A percentile compares a stretch with the other conserved stretches of the same genome.
Conservation (phyloP, 352 stramenopile species). For the Labyrinthula sp. region DNA sequence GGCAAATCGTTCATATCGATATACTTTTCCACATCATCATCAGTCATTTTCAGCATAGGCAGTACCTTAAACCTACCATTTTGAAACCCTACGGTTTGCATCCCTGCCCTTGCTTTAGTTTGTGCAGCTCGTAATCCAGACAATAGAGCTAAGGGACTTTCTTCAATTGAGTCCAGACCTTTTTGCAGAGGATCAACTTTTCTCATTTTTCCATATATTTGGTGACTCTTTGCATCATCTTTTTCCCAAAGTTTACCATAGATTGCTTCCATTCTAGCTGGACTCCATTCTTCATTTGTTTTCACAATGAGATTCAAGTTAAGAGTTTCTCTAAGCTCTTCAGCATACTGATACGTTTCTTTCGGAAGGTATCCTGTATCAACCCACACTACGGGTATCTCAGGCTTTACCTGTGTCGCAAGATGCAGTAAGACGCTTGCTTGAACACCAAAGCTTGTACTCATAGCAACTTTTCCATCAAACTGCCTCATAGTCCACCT, state of each 20-base stretch:
- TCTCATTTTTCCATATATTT: slow-evolving; percentile 50
- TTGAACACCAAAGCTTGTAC: slow-evolving; percentile 59
- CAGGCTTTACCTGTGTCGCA: slow-evolving; percentile 37
- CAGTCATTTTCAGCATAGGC: slow-evolving; percentile 54
- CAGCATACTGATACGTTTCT: slow-evolving; percentile 56
- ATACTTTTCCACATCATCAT: slow-evolving; percentile 49
- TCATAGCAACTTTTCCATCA: slow-evolving; percentile 43
- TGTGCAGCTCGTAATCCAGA: slow-evolving; percentile 53
- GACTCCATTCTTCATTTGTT: slow-evolving; percentile 37
- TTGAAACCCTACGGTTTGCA: slow-evolving; percentile 50
- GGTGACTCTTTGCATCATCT: slow-evolving; percentile 46
- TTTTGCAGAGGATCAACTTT: slow-evolving; percentile 62
- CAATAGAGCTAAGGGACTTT: slow-evolving; percentile 41
- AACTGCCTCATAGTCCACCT: slow-evolving; percentile 49
- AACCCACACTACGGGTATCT: slow-evolving; percentile 51
- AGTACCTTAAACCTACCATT: slow-evolving; percentile 57
- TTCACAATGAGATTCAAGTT: slow-evolving; percentile 45
- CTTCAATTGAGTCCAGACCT: slow-evolving; percentile 41
- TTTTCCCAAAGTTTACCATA: slow-evolving; percentile 56
- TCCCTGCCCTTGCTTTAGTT: slow-evolving; percentile 46
- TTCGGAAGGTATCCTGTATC: slow-evolving; percentile 55
- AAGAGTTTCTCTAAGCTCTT: slow-evolving; percentile 43
- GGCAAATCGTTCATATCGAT: slow-evolving; percentile 45
- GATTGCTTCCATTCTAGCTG: slow-evolving; percentile 54
- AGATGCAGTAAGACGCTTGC: slow-evolving; percentile 57